Evolutionary conservation across 805 yeast species (phyloP).

Genomic region (Tetrapisispora phaffii): DNA sequence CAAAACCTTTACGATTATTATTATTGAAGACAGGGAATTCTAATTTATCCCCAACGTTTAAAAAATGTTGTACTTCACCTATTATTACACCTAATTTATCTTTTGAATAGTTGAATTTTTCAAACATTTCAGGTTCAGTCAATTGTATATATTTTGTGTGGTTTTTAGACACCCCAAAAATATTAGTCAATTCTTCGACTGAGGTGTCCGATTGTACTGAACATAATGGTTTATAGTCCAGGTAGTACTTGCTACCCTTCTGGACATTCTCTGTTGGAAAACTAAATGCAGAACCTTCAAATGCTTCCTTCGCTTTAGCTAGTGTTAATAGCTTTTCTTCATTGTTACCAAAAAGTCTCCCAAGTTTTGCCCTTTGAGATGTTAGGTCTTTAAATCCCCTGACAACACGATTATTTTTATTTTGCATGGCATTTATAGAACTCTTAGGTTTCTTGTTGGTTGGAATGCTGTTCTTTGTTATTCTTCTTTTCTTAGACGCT

Average conservation of each 20-base stretch:
- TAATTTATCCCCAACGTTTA: constrained; percentile 13
- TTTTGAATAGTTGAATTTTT: constrained; percentile 19
- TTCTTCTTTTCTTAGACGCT: constrained; percentile 4
- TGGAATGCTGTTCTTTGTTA: constrained; percentile 1
- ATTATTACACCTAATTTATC: constrained; percentile 13
- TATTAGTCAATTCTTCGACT: not conserved
- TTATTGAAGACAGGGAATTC: constrained; percentile 24
- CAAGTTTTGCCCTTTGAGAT: constrained; percentile 35
- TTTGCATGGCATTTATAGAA: constrained; percentile 12
- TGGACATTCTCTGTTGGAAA: constrained; percentile 30
- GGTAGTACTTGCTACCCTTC: constrained; percentile 15
- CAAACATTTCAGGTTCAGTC: constrained; percentile 15
- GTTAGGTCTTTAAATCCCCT: constrained; percentile 28
- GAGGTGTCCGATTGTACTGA: constrained; percentile 4
- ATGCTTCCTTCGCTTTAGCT: constrained; percentile 37
- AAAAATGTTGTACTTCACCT: constrained; percentile 13
- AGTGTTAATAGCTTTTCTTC: constrained; percentile 34
- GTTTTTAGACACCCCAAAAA: not conserved
- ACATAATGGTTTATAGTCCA: constrained; percentile 13
- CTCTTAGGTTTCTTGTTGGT: constrained; percentile 1
- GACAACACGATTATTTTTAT: constrained; percentile 15
- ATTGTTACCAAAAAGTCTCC: constrained; percentile 42
- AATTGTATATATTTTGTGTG: constrained; percentile 13
- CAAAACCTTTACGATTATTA: constrained; percentile 30
- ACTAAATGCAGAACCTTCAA: constrained; percentile 41